These are phyloP conservation scores for Bothriochloa decipiens DNA, from an alignment of 176 grass and related monocot species.

Conservation along the genomic window DNA sequence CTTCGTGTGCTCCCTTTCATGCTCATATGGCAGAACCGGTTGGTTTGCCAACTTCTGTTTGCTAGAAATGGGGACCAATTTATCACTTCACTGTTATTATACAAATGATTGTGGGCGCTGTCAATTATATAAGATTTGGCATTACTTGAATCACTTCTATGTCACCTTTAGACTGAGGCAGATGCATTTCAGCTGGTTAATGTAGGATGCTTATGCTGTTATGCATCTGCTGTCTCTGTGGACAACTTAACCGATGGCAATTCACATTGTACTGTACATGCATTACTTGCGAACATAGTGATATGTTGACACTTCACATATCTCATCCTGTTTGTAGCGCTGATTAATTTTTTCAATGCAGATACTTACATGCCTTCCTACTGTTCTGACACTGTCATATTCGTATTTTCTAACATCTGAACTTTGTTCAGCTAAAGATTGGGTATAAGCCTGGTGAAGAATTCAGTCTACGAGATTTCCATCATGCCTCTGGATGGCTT, in stretches of 20 bases:
- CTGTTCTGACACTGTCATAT: neutral
- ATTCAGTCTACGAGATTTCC: conserved; percentile 85
- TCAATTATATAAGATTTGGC: neutral
- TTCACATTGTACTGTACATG: neutral
- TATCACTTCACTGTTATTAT: neutral
- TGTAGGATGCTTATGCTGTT: neutral
- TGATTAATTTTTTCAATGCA: neutral
- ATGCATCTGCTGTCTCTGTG: neutral
- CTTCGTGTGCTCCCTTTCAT: neutral
- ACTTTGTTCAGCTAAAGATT: conserved; percentile 77
- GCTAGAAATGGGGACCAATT: neutral
- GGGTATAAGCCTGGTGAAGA: conserved; percentile 70
- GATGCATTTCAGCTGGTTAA: neutral
- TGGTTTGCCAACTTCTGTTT: neutral
- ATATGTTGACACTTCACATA: neutral
- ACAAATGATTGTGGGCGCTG: neutral
- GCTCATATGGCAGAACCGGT: neutral
- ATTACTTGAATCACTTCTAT: neutral
- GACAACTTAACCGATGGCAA: neutral
- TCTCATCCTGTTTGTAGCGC: neutral
- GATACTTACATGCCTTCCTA: conserved; percentile 19
- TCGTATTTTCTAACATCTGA: conserved; percentile 6
- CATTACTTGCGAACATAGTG: neutral
- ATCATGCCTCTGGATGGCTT: conserved; percentile 67
- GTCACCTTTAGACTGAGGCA: neutral